Conservation (phyloP, 208 protist genomes). For the Leishmania tarentolae region DNA sequence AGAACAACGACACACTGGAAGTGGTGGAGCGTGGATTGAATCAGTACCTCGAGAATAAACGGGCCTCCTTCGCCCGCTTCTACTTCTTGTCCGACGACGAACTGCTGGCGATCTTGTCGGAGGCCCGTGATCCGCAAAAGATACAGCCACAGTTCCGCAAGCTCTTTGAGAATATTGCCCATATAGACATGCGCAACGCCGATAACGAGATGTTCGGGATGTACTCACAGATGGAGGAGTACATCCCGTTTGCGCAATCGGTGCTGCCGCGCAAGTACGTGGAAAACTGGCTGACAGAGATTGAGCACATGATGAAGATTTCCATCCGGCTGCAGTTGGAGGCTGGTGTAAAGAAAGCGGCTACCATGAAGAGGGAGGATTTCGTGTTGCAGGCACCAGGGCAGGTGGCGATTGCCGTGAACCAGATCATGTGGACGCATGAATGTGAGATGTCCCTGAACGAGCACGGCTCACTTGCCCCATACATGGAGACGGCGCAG, state of each 20-base stretch:
- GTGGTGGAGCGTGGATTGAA: slow-evolving; percentile 96
- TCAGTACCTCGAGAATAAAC: slow-evolving; percentile 97
- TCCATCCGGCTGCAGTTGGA: slow-evolving; percentile 91
- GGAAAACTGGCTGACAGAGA: slow-evolving; percentile 97
- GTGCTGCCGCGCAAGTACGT: slow-evolving; percentile 95
- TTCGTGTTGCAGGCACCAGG: slow-evolving; percentile 87
- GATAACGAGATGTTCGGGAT: slow-evolving; percentile 95
- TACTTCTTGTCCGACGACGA: slow-evolving; percentile 95
- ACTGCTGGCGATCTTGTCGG: slow-evolving; percentile 94
- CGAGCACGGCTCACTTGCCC: slow-evolving; percentile 79
- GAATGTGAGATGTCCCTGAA: slow-evolving; percentile 87
- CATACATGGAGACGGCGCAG: slow-evolving; percentile 85
- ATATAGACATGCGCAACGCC: slow-evolving; percentile 87
- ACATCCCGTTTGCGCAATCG: slow-evolving; percentile 92
- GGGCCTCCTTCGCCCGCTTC: slow-evolving; percentile 93
- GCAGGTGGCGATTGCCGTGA: slow-evolving; percentile 93
- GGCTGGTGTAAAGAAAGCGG: slow-evolving; percentile 79
- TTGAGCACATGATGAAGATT: slow-evolving; percentile 95
- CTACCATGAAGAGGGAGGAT: slow-evolving; percentile 63
- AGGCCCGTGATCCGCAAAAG: slow-evolving; percentile 94
- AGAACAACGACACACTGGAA: slow-evolving; percentile 95
- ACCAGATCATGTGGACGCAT: slow-evolving; percentile 95
- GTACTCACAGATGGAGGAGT: slow-evolving; percentile 95
- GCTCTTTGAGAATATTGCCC: slow-evolving; percentile 96
- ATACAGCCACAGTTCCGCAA: slow-evolving; percentile 97